Base-by-base conservation (phyloP, 345 rosid species). In the Eucalyptus viminalis region DNA sequence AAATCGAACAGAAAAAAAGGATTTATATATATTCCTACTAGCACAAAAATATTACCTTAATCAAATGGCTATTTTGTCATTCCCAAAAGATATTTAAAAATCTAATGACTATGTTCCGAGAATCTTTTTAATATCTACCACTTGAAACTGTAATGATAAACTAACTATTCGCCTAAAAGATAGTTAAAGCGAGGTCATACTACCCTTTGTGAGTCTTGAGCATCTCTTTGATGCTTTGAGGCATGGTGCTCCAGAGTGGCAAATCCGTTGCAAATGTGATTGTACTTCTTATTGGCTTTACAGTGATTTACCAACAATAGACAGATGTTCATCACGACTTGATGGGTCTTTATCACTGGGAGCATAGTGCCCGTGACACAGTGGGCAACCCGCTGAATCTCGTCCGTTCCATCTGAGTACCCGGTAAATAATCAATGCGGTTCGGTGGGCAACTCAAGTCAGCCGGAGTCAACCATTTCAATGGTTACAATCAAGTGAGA, bases 341-440 rank as follows among this genome's bases (percentile, higher is more conserved):
- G 0, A 53, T 53, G 56, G 3, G 56, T 1, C 0, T 53, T 53
- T 53, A 53, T 53, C 22, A 53, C 24, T 1, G 0, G 22, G 22
- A 53, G 24, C 56, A 0, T 17, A 9, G 56, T 53, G 56, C 56
- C 56, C 2, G 22, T 53, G 56, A 53, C 22, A 17, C 4, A 53
- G 56, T 17, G 56, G 56, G 56, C 56, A 53, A 53, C 9, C 56
- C 56, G 7, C 22, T 53, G 9, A 60, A 60, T 27, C 31, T 60
- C 8, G 16, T 2, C 69, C 16, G 0, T 60, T 60, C 69, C 1
- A 60, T 60, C 16, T 2, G 31, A 27, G 27, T 25, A 60, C 69
- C 67, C n/a, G 15, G 67, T 27, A 6, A 27, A 60, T 60, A 60
- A 27, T 60, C 69, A 27, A 27, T 60, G 69, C 8, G 31, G 31